Conservation (phyloP, 768 basidiomycete genomes). For the Lactarius hatsudake region DNA sequence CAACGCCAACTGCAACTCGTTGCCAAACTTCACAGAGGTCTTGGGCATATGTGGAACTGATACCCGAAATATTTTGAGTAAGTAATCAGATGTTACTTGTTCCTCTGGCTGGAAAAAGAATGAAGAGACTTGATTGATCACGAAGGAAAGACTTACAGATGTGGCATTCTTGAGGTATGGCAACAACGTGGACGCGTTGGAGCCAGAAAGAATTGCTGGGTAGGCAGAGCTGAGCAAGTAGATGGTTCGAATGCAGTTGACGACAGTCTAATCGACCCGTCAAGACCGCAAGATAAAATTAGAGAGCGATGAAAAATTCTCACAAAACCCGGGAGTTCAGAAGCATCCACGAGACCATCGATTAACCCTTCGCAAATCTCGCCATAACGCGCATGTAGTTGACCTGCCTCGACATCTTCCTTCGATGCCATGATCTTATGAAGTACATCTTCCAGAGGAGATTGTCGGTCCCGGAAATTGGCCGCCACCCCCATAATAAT, state of each 20-base stretch:
- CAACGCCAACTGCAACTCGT: constrained; percentile 75
- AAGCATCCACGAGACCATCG: constrained; percentile 84
- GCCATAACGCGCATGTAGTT: constrained; percentile 64
- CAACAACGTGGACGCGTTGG: constrained; percentile 79
- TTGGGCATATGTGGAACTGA: constrained; percentile 88
- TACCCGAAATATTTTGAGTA: constrained; percentile 84
- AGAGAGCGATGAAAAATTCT: constrained; percentile 32
- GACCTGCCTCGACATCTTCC: constrained; percentile 49
- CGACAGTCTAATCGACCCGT: constrained; percentile 54
- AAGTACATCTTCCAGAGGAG: constrained; percentile 79
- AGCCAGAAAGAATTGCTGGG: constrained; percentile 78
- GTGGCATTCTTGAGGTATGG: constrained; percentile 86
- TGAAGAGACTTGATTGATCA: background rate
- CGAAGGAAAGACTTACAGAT: constrained; percentile 49
- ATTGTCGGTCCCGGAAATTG: constrained; percentile 79
- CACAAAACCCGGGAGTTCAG: constrained; percentile 74
- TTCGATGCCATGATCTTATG: constrained; percentile 79
- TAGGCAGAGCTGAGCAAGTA: constrained; percentile 80
- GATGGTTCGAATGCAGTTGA: constrained; percentile 83
- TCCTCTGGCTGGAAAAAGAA: constrained; percentile 66
- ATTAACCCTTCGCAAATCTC: constrained; percentile 86
- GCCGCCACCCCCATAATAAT: constrained; percentile 86
- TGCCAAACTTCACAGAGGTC: constrained; percentile 84
- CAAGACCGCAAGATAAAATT: constrained; percentile 8
- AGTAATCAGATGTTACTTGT: constrained; percentile 75